Conservation (phyloP, 225 moss, liverwort and hornwort species). For the Lunularia cruciata region DNA sequence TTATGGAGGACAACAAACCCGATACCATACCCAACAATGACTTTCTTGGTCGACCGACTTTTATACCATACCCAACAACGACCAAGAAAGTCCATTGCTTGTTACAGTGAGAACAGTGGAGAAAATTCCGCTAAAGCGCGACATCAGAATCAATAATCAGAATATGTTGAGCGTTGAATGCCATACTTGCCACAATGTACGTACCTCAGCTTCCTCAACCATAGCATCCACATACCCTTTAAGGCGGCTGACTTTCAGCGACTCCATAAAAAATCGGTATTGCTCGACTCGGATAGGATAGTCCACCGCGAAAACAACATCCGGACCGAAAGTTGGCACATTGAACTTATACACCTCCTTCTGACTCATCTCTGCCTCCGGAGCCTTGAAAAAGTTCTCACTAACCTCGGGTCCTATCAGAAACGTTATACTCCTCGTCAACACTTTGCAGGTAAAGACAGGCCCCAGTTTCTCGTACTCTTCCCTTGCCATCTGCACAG, state of each 20-base stretch:
- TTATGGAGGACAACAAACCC: too few relatives aligned
- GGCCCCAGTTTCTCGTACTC: slow-evolving; percentile 70
- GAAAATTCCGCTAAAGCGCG: too few relatives aligned
- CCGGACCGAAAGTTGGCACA: slow-evolving; percentile 97
- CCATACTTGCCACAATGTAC: too few relatives aligned
- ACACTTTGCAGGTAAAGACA: slow-evolving; percentile 87
- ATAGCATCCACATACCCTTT: slow-evolving; percentile 78
- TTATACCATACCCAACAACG: too few relatives aligned
- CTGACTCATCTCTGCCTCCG: slow-evolving; percentile 86
- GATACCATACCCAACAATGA: too few relatives aligned
- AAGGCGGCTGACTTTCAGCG: slow-evolving; percentile 86
- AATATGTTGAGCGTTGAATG: too few relatives aligned
- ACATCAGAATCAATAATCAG: too few relatives aligned
- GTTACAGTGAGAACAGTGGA: too few relatives aligned
- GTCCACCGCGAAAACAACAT: slow-evolving; percentile 96
- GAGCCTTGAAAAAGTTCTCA: slow-evolving; percentile 90
- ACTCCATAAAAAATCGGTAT: slow-evolving; percentile 87
- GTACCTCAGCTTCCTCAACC: slow-evolving; percentile 84
- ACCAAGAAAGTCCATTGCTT: too few relatives aligned
- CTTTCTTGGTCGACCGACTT: too few relatives aligned
- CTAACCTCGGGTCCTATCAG: slow-evolving; percentile 84
- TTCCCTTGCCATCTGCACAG: slow-evolving; percentile 64
- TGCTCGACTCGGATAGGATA: slow-evolving; percentile 93
- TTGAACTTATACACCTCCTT: slow-evolving; percentile 96
- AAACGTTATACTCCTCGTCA: slow-evolving; percentile 83